Base-by-base conservation (phyloP, 305 asterid genomes). In the Ilex paraguariensis region DNA sequence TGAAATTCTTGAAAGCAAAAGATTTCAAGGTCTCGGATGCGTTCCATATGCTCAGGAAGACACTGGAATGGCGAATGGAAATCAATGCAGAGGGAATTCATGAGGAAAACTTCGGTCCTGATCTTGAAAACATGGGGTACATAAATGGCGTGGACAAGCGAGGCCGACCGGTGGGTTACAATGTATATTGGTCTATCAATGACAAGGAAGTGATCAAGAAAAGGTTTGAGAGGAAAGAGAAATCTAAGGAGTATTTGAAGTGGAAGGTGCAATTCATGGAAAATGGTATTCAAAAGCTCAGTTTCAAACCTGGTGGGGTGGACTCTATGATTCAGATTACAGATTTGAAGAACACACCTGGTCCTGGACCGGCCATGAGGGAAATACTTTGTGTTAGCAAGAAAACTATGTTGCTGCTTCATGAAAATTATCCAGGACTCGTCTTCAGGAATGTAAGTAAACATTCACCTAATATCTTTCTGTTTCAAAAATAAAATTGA, bases 241-340 rank as follows among this genome's bases (percentile, higher is more conserved):
- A 71, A 15, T 56, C 54, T 31, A 69, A 71, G 3, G 87, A 85
- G 48, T 87, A 77, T 36, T 61, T 85, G 46, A 73, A 89, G 53
- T 90, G 98, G 98, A 84, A 90, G 59, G 60, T 90, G 60, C 68
- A 69, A 3, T 82, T 90, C 15, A 49, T 92, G 31, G 97, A 92
- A 65, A 81, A 70, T 60, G 93, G 85, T 65, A 81, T 90, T n/a
- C 76, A 68, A 48, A 67, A 61, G 40, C 84, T 92, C 59, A 76
- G 65, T 17, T 90, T 92, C 13, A 67, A 60, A 67, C 86, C 87
- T 0, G 97, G 97, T 4, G 94, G 79, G 54, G 75, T 54, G 3
- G 81, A 82, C 39, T 90, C 94, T 0, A 63, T 87, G 33, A 17
- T 92, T 5, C 91, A 85, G 69, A 83, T 92, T 65, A 61, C 73